A percentile compares a stretch with the other conserved stretches of the same genome.
These are phyloP conservation scores for Monosporascus sp. DNA, from an alignment of 2,329 filamentous ascomycete species.

Conservation along the genomic window DNA sequence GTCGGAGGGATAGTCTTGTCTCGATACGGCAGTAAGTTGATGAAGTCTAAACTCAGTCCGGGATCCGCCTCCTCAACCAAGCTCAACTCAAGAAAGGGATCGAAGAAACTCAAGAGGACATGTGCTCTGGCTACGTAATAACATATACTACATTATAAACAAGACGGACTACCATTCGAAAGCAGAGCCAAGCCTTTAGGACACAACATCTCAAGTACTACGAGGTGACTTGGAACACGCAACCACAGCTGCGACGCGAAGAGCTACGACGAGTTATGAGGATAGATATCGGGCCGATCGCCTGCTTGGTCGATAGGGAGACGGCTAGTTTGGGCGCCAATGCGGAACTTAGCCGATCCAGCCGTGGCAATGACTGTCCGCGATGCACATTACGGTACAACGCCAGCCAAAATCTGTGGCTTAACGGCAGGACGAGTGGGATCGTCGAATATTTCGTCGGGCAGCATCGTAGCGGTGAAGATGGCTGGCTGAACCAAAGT, in stretches of 20 bases:
- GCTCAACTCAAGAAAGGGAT: too few relatives aligned
- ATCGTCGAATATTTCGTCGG: too few relatives aligned
- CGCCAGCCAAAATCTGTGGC: not conserved
- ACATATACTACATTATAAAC: not conserved
- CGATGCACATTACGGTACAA: not conserved
- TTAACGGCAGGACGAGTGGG: too few relatives aligned
- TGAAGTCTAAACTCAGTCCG: too few relatives aligned
- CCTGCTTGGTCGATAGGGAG: constrained; percentile 2
- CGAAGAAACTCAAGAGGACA: not conserved
- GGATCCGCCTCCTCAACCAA: too few relatives aligned
- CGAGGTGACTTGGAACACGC: not conserved
- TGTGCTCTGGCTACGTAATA: not conserved
- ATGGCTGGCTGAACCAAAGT: not conserved
- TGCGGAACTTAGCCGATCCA: constrained; percentile 9
- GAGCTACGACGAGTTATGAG: not conserved
- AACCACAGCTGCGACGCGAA: not conserved
- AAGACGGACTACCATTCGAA: not conserved
- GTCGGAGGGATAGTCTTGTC: too few relatives aligned
- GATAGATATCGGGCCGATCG: not conserved
- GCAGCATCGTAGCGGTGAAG: not conserved
- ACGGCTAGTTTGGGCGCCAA: constrained; percentile 9
- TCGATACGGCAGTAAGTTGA: too few relatives aligned
- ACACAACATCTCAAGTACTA: not conserved
- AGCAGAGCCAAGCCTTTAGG: not conserved
- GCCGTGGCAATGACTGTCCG: not conserved